phyloP scores from a whole-genome alignment of 2,329 filamentous ascomycete genomes.

The Herpotrichia juniperi region DNA sequence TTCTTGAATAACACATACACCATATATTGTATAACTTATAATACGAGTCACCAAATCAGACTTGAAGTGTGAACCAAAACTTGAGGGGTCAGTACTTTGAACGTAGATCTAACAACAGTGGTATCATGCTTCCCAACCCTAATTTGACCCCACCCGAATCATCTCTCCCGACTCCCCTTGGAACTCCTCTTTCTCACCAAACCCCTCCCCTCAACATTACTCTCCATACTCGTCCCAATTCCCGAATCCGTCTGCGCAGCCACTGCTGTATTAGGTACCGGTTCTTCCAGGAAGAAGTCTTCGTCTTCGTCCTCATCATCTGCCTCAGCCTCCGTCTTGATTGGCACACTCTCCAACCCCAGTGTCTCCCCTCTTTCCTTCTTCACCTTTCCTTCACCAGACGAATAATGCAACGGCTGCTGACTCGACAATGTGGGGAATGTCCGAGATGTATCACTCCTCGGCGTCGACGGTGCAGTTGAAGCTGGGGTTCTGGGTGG shows the following conservation, averaged over 20 bases:
- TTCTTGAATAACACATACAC: too few species aligned
- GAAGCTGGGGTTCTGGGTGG: conserved; percentile 24
- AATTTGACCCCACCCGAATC: too few species aligned
- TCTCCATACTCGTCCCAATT: conserved; percentile 57
- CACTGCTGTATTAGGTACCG: conserved; percentile 13
- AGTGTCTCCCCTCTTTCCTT: conserved; percentile 18
- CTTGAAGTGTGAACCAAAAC: too few species aligned
- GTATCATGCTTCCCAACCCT: too few species aligned
- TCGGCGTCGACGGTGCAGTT: conserved; percentile 22
- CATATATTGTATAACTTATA: too few species aligned
- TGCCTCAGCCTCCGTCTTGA: conserved; percentile 27
- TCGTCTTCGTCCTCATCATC: conserved; percentile 53
- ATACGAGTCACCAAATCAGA: too few species aligned
- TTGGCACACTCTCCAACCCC: conserved; percentile 27
- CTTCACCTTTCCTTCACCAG: conserved; percentile 22
- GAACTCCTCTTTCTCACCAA: conserved; percentile 25
- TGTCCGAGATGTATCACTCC: conserved; percentile 55
- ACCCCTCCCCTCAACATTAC: conserved; percentile 27
- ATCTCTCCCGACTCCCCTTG: neutral
- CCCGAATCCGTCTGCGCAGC: conserved; percentile 48
- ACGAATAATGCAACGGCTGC: conserved; percentile 46
- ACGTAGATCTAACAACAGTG: too few species aligned
- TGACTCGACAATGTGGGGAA: conserved; percentile 57
- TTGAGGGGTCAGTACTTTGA: too few species aligned
- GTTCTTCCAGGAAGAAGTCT: conserved; percentile 49